Evolutionary conservation across 129 eudicot species (phyloP).

Genomic region (Escallonia herrerae): DNA sequence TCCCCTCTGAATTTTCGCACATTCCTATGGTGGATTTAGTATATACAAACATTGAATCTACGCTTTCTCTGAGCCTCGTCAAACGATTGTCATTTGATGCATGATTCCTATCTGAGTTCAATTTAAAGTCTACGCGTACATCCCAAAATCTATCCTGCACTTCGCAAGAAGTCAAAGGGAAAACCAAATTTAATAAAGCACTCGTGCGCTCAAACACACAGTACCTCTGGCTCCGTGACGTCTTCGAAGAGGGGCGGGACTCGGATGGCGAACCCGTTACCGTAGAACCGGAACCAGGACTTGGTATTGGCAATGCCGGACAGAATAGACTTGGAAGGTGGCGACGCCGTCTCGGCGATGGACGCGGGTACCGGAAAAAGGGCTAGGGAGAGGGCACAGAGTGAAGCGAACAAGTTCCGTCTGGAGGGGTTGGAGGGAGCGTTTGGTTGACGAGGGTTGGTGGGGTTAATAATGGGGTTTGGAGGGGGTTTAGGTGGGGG

Average conservation of each 20-base stretch:
- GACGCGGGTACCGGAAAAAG: constrained; percentile 18
- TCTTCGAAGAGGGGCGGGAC: constrained; percentile 83
- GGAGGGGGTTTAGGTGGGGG: constrained; percentile 19
- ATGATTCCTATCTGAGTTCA: too few relatives aligned
- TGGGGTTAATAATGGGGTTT: constrained; percentile 21
- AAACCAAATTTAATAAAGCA: too few relatives aligned
- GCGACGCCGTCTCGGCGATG: constrained; percentile 20
- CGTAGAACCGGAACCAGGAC: constrained; percentile 87
- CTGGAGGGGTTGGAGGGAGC: constrained; percentile 14
- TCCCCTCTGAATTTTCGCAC: too few relatives aligned
- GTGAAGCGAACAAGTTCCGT: constrained; percentile 43
- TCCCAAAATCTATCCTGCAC: too few relatives aligned
- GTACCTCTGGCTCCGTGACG: constrained; percentile 80
- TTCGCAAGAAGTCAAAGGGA: too few relatives aligned
- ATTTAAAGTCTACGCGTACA: too few relatives aligned
- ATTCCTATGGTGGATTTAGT: too few relatives aligned
- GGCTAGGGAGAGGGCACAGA: constrained; percentile 30
- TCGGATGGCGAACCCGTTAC: constrained; percentile 84
- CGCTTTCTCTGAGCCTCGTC: too few relatives aligned
- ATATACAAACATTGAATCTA: too few relatives aligned
- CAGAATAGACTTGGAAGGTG: constrained; percentile 49
- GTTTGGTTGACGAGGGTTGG: constrained; percentile 3
- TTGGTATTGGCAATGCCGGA: constrained; percentile 77
- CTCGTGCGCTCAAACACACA: too few relatives aligned
- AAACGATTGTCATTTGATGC: too few relatives aligned